Evolutionary conservation across 2,329 filamentous ascomycete species (phyloP), one percentile per base, ranked within the genome.

Genomic region (Xylogone sp.): DNA sequence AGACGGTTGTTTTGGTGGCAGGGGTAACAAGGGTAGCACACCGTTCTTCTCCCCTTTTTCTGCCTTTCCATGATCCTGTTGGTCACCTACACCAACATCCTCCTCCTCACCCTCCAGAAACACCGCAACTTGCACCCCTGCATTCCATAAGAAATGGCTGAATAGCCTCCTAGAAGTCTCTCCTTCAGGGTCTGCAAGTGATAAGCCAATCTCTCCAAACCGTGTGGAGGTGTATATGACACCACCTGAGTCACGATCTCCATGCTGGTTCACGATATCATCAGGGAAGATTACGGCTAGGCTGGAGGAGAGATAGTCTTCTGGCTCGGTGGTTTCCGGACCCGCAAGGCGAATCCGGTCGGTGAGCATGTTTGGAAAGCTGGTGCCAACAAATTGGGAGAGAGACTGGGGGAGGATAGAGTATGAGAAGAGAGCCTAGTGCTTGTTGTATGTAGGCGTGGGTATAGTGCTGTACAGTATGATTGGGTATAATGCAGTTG

Each of bases 111-210:
- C 51, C 64, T 83, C 80, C 50, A 83, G 68, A 22, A 81, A 69
- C 66, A 82, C 79, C 8, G 77, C 78, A 1, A 82, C 70, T 56
- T 79, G 66, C 45, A 84, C 65, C 18, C 73, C 76, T 6, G 85
- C 75, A 68, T 90, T 90, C 86, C 86, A 90, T 21, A 90, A 69
- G 65, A 85, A 88, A 64, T 90, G 86, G 55, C 83, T 82, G 64
- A 88, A 90, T 43, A 89, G 75, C 19, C 69, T 66, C 46, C 84
- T 70, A 59, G 83, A 78, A 24, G 75, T 68, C 50, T 84, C 80
- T 27, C 67, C 71, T 27, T 70, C 64, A 1, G 70, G 82, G 59
- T 80, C 72, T 3, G 62, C 60, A 7, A 66, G 57, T 4, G 58
- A 48, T 27, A 66, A 57, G 1, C 53, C 46, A 6, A 65, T 42